Conservation (phyloP, 2,329 filamentous ascomycete genomes). For the Rutstroemia sydowiana region DNA sequence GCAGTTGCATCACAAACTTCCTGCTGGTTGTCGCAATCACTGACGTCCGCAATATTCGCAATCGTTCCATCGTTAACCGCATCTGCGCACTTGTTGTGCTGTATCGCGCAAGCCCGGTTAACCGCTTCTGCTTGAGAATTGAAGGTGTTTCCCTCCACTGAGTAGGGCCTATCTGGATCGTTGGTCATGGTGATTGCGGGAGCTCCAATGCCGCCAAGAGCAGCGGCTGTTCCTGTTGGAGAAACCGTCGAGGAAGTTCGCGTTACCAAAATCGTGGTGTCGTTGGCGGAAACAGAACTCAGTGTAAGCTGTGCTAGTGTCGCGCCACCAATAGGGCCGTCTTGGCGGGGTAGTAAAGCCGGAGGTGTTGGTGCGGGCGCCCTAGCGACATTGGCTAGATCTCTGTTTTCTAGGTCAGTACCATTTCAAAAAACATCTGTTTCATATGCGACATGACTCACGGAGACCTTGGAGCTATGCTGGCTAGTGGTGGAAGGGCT, state of each 20-base stretch:
- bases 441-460: not conserved
- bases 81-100: conserved; percentile 4
- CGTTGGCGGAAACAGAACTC: conserved; percentile 1
- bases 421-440: not conserved
- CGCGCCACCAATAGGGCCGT: not conserved
- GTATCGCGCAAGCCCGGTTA: not conserved
- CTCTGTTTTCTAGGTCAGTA: not conserved
- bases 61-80: not conserved
- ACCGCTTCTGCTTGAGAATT: not conserved
- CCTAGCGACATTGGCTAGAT: not conserved
- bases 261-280: not conserved
- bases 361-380: not conserved
- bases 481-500: not conserved
- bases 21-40: conserved; percentile 1
- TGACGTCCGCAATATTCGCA: not conserved
- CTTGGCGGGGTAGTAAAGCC: not conserved
- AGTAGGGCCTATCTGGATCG: conserved; percentile 1
- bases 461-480: not conserved
- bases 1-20: not conserved
- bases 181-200: not conserved
- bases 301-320: not conserved
- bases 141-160: not conserved
- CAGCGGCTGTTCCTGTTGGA: not conserved
- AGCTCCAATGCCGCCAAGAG: not conserved
- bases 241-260: not conserved